Percentiles rank a stretch among this genome's conserved stretches.
Conservation (phyloP, 108 stramenopile species). For the Pseudonitzschia multiseries region DNA sequence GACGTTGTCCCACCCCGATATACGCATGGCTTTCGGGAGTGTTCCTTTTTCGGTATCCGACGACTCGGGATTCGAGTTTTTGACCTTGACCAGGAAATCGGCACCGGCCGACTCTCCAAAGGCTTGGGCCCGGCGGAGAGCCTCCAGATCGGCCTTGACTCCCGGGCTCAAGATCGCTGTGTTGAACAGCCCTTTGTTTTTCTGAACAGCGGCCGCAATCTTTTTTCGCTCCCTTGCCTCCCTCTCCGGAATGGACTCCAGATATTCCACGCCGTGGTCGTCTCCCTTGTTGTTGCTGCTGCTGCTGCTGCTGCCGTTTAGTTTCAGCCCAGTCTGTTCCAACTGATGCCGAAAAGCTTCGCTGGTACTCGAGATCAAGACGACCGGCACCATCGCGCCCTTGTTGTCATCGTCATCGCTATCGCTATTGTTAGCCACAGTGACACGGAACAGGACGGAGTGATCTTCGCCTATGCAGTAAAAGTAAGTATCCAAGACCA, state of each 20-base stretch:
- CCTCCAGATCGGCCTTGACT: slow-evolving; percentile 60
- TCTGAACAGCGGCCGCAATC: neutral
- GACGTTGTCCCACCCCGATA: slow-evolving; percentile 62
- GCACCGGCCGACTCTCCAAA: slow-evolving; percentile 46
- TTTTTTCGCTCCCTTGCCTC: slow-evolving; percentile 12
- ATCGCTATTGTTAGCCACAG: neutral
- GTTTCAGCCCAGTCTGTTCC: neutral
- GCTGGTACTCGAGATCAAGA: slow-evolving; percentile 19
- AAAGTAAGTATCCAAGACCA: slow-evolving; percentile 25
- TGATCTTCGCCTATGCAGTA: slow-evolving; percentile 27
- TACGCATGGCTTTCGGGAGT: slow-evolving; percentile 33
- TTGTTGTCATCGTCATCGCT: neutral
- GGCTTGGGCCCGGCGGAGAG: slow-evolving; percentile 51
- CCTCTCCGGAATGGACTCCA: slow-evolving; percentile 12
- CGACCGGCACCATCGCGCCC: slow-evolving; percentile 1
- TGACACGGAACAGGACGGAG: slow-evolving; percentile 34
- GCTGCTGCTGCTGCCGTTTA: neutral
- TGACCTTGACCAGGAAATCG: slow-evolving; percentile 46
- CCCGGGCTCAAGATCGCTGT: slow-evolving; percentile 23
- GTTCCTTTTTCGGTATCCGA: neutral
- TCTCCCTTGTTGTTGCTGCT: neutral
- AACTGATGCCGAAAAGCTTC: slow-evolving; percentile 11
- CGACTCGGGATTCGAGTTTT: slow-evolving; percentile 4
- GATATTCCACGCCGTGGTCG: neutral
- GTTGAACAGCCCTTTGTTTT: neutral